phyloP scores from a whole-genome alignment of 192 early-diverging fungal species.

The Allomyces macrogynus region DNA sequence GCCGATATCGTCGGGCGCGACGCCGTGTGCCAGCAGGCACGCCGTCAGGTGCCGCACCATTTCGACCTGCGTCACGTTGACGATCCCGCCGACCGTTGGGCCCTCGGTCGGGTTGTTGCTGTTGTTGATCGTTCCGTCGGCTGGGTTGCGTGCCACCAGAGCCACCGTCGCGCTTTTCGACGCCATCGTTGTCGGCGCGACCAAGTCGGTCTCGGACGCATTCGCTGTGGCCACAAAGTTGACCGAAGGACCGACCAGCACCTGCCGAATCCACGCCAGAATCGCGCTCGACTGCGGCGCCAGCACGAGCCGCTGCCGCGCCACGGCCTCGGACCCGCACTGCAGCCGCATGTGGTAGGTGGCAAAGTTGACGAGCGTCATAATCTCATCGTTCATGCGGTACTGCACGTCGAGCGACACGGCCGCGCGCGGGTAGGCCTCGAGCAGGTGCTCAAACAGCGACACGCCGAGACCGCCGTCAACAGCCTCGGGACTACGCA shows the following conservation, averaged over 20 bases:
- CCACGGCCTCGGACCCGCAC: constrained; percentile 48
- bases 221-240: not conserved
- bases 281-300: constrained; percentile 1
- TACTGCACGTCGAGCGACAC: constrained; percentile 63
- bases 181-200: not conserved
- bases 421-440: constrained; percentile 59
- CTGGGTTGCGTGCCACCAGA: not conserved
- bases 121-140: no score
- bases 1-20: constrained; percentile 37
- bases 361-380: constrained; percentile 58
- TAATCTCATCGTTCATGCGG: constrained; percentile 82
- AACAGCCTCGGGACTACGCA: constrained; percentile 25
- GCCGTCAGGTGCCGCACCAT: not conserved
- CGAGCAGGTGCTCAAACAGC: constrained; percentile 61
- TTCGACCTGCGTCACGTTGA: not conserved
- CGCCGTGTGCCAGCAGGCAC: constrained; percentile 35
- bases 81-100: not conserved
- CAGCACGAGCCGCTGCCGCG: constrained; percentile 26
- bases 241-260: not conserved
- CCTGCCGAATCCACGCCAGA: constrained; percentile 2
- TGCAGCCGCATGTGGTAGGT: constrained; percentile 60
- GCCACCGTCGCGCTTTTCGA: not conserved
- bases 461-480: constrained; percentile 26
- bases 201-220: not conserved
- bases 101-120: not conserved